phyloP scores from a whole-genome alignment of 2,329 filamentous ascomycete genomes.

The Fusarium sarcochroum region DNA sequence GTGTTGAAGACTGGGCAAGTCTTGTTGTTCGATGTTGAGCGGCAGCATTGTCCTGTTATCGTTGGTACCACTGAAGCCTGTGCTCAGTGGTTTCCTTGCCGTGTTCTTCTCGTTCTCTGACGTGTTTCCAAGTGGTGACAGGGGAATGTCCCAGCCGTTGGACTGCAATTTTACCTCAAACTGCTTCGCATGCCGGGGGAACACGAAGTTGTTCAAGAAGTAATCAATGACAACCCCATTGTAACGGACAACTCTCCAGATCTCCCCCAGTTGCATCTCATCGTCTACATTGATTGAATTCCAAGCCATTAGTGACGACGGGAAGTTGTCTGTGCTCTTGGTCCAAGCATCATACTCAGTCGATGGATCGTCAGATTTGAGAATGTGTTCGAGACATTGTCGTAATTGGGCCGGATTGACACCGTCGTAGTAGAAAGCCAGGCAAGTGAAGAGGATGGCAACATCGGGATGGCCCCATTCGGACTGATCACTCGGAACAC shows the following conservation, averaged over 20 bases:
- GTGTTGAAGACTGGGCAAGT: conserved; percentile 68
- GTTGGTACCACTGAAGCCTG: conserved; percentile 81
- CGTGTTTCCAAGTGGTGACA: conserved; percentile 51
- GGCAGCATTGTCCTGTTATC: conserved; percentile 74
- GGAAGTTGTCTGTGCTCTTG: conserved; percentile 59
- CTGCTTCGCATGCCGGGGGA: conserved; percentile 75
- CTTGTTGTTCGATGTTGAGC: conserved; percentile 71
- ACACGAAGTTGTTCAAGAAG: conserved; percentile 75
- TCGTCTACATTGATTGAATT: conserved; percentile 74
- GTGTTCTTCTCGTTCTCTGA: neutral
- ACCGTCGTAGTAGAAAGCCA: conserved; percentile 77
- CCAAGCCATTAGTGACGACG: conserved; percentile 66
- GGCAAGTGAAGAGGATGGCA: conserved; percentile 74
- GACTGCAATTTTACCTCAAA: conserved; percentile 75
- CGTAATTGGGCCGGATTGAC: conserved; percentile 64
- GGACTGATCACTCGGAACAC: conserved; percentile 71
- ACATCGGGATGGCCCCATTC: conserved; percentile 81
- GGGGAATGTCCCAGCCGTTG: conserved; percentile 77
- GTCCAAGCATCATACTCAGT: conserved; percentile 69
- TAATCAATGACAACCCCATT: conserved; percentile 69
- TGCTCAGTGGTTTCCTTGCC: conserved; percentile 60
- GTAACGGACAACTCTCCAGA: conserved; percentile 67
- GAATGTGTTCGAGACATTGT: conserved; percentile 65
- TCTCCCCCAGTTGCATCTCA: conserved; percentile 62
- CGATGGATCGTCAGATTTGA: conserved; percentile 68